Percentiles rank a stretch among this genome's conserved stretches.
Evolutionary conservation across 257 asterid species (phyloP).

Genomic region (Asclepias syriaca): DNA sequence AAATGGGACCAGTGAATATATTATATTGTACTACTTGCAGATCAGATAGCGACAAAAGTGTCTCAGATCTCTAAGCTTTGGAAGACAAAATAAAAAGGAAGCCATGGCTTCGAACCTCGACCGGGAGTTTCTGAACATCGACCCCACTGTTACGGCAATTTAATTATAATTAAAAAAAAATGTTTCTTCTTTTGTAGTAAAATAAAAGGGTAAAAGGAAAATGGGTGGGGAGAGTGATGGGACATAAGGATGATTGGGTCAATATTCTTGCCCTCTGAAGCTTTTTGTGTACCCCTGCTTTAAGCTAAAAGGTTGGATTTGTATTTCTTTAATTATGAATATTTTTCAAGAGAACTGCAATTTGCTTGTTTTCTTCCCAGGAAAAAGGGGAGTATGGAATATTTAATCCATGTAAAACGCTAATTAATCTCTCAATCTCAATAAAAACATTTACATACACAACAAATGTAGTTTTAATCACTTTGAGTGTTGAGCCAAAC

Average conservation of each 20-base stretch:
- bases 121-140: background rate
- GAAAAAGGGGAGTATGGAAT: no score
- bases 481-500: no score
- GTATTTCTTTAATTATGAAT: background rate
- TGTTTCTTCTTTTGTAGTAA: background rate
- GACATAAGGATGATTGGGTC: background rate
- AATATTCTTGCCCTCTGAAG: background rate
- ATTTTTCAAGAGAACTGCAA: no score
- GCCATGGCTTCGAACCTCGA: conserved; percentile 8
- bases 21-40: background rate
- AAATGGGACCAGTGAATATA: conserved; percentile 15
- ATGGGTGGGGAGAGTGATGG: background rate
- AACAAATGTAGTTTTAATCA: no score
- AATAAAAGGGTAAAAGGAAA: no score
- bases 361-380: background rate
- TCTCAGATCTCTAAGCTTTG: conserved; percentile 14
- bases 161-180: background rate
- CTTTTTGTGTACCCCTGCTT: background rate
- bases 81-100: background rate
- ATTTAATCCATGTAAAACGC: no score
- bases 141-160: conserved; percentile 14
- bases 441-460: no score
- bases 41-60: conserved; percentile 7
- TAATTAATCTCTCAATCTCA: no score
- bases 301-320: background rate